A percentile compares a stretch with the other conserved stretches of the same genome.
Evolutionary conservation across 257 asterid species (phyloP).

Genomic region (Forsythia suspensa): DNA sequence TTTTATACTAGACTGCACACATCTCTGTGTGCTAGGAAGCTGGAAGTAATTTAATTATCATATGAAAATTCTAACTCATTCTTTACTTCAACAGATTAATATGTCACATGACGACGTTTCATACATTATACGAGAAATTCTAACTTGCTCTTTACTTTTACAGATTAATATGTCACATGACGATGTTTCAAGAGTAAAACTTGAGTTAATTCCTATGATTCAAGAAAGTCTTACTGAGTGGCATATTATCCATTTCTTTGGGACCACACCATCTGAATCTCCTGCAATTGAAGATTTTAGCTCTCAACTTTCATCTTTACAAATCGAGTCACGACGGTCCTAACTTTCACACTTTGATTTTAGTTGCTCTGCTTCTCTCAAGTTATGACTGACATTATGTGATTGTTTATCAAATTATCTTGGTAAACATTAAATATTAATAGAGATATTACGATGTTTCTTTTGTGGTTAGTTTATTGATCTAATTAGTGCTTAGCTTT

Average conservation of each 20-base stretch:
- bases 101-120: slow-evolving; percentile 78
- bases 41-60: not conserved
- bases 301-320: slow-evolving; percentile 82
- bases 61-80: slow-evolving; percentile 12
- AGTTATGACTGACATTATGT: slow-evolving; percentile 15
- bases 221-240: slow-evolving; percentile 84
- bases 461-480: not conserved
- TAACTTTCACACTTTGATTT: slow-evolving; percentile 16
- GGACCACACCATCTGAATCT: slow-evolving; percentile 78
- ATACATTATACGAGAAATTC: slow-evolving; percentile 5
- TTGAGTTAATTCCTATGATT: slow-evolving; percentile 80
- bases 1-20: not conserved
- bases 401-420: not conserved
- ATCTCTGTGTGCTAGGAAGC: not conserved
- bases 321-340: slow-evolving; percentile 63
- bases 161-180: slow-evolving; percentile 80
- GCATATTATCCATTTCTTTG: slow-evolving; percentile 84
- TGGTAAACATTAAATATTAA: not conserved
- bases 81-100: slow-evolving; percentile 60
- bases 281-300: slow-evolving; percentile 87
- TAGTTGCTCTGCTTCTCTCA: slow-evolving; percentile 10
- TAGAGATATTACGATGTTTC: not conserved
- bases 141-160: slow-evolving; percentile 28
- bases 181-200: slow-evolving; percentile 73
- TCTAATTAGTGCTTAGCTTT: slow-evolving; percentile 12